Evolutionary conservation across 306 rosid species (phyloP).

Genomic region (Coriaria nepalensis): DNA sequence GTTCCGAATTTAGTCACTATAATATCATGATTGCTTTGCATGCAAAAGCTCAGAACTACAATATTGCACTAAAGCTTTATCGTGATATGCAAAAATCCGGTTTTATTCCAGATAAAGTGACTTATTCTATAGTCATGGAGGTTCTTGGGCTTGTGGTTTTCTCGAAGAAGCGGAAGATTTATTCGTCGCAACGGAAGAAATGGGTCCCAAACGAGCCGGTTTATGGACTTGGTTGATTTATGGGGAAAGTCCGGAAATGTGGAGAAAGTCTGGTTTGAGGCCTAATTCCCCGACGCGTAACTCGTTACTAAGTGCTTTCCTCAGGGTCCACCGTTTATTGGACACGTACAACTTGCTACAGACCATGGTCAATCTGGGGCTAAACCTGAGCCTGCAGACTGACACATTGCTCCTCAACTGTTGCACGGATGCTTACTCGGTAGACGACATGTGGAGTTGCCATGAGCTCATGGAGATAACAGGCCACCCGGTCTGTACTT

Average conservation of each 20-base stretch:
- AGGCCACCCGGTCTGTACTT: constrained; percentile 82
- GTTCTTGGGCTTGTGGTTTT: constrained; percentile 88
- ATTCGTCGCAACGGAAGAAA: constrained; percentile 48
- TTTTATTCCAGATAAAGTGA: constrained; percentile 79
- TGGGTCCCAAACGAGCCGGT: constrained; percentile 94
- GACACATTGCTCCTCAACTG: constrained; percentile 86
- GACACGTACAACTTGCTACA: constrained; percentile 69
- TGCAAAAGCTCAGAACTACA: constrained; percentile 85
- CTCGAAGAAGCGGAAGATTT: constrained; percentile 79
- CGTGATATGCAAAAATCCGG: constrained; percentile 79
- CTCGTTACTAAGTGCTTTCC: constrained; percentile 86
- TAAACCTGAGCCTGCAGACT: constrained; percentile 77
- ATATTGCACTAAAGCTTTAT: constrained; percentile 60
- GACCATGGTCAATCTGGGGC: constrained; percentile 58
- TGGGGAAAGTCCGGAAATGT: constrained; percentile 96
- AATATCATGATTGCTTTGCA: constrained; percentile 91
- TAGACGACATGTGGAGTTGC: constrained; percentile 58
- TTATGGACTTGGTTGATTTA: constrained; percentile 87
- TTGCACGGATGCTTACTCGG: constrained; percentile 70
- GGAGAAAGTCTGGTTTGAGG: constrained; percentile 77
- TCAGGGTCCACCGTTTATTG: constrained; percentile 52
- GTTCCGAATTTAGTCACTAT: constrained; percentile 87
- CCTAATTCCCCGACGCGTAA: constrained; percentile 91
- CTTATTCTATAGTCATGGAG: constrained; percentile 94
- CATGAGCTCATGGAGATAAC: constrained; percentile 64